These are phyloP conservation scores for Thinopyrum elongatum DNA, from an alignment of 176 grass and related monocot genomes.

Conservation along the genomic window DNA sequence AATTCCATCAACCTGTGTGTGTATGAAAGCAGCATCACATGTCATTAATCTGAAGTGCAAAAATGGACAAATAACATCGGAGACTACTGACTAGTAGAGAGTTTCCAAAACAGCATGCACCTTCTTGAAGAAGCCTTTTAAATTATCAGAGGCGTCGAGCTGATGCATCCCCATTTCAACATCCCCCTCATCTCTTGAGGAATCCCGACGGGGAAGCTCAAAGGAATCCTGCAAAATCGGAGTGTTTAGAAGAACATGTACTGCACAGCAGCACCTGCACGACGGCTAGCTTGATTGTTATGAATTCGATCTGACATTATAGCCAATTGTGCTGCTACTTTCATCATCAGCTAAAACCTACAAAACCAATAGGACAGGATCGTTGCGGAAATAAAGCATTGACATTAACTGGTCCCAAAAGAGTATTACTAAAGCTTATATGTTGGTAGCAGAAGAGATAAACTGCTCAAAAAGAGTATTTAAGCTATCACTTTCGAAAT, in stretches of 20 bases:
- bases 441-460: too few species aligned
- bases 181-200: slow-evolving; percentile 54
- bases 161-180: slow-evolving; percentile 82
- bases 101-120: slow-evolving; percentile 34
- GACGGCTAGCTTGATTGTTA: too few species aligned
- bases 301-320: too few species aligned
- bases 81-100: too few species aligned
- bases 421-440: too few species aligned
- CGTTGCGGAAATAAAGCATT: too few species aligned
- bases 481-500: too few species aligned
- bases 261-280: not conserved
- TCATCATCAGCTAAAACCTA: not conserved
- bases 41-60: slow-evolving; percentile 2
- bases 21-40: slow-evolving; percentile 20
- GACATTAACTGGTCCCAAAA: not conserved
- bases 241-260: slow-evolving; percentile 11
- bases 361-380: not conserved
- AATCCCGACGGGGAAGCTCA: slow-evolving; percentile 55
- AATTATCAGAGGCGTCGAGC: slow-evolving; percentile 58
- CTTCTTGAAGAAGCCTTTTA: slow-evolving; percentile 88
- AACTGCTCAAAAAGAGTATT: too few species aligned
- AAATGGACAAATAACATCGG: not conserved
- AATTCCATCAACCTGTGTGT: slow-evolving; percentile 65
- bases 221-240: slow-evolving; percentile 69
- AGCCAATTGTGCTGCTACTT: not conserved